Percentiles rank a stretch among this genome's conserved stretches.
phyloP scores from a whole-genome alignment of 345 rosid genomes.

The Linum trigynum region DNA sequence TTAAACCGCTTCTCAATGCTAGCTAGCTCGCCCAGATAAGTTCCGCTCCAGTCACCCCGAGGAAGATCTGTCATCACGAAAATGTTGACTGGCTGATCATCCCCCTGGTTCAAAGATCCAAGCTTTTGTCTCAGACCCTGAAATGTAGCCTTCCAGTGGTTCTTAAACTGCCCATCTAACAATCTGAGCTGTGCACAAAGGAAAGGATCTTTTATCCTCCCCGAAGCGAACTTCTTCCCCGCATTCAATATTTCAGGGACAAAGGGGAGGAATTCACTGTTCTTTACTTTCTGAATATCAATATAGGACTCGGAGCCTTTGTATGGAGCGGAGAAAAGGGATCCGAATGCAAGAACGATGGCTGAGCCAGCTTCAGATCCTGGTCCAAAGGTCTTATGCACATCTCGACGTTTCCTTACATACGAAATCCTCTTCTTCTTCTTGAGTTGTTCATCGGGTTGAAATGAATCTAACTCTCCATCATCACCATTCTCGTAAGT shows the following conservation, averaged over 20 bases:
- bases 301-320: constrained; percentile 64
- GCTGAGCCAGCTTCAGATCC: constrained; percentile 58
- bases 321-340: constrained; percentile 76
- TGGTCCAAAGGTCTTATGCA: constrained; percentile 58
- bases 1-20: constrained; percentile 38
- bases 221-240: constrained; percentile 47
- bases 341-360: constrained; percentile 68
- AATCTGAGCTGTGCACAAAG: constrained; percentile 85
- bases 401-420: constrained; percentile 58
- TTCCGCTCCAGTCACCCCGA: constrained; percentile 67
- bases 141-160: constrained; percentile 71
- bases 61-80: constrained; percentile 96
- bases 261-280: constrained; percentile 60
- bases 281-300: constrained; percentile 39
- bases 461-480: constrained; percentile 59
- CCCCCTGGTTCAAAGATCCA: constrained; percentile 38
- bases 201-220: constrained; percentile 55
- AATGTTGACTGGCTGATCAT: constrained; percentile 35
- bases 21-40: constrained; percentile 64
- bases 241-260: constrained; percentile 55
- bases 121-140: constrained; percentile 50
- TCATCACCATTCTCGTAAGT: constrained; percentile 44
- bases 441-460: constrained; percentile 74
- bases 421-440: constrained; percentile 57
- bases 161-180: constrained; percentile 94